phyloP scores from a whole-genome alignment of 1,139 yeast genomes.

The Saccharomycopsis phalli region DNA sequence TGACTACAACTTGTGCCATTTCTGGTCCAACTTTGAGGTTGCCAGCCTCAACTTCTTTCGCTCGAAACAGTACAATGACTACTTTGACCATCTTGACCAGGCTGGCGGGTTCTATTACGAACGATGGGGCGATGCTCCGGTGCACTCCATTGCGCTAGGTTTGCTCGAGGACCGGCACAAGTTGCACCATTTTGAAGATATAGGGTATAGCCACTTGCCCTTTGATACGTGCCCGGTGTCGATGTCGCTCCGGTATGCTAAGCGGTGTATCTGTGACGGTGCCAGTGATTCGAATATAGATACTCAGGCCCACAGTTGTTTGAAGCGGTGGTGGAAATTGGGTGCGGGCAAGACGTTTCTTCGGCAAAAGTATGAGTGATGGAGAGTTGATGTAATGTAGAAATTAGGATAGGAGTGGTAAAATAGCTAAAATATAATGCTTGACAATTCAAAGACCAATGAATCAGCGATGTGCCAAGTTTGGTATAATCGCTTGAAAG shows the following conservation, averaged over 20 bases:
- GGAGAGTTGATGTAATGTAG: too few relatives aligned
- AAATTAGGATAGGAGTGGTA: too few relatives aligned
- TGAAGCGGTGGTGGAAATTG: conserved; percentile 79
- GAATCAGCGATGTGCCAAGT: too few relatives aligned
- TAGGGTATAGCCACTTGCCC: conserved; percentile 83
- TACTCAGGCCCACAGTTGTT: conserved; percentile 56
- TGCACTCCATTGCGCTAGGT: conserved; percentile 71
- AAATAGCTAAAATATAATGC: too few relatives aligned
- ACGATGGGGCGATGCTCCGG: conserved; percentile 99
- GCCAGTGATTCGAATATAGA: conserved; percentile 46
- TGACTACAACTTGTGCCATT: conserved; percentile 82
- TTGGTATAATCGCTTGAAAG: too few relatives aligned
- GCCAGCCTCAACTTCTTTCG: conserved; percentile 76
- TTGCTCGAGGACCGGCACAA: conserved; percentile 58
- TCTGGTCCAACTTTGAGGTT: conserved; percentile 93
- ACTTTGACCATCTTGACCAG: conserved; percentile 57
- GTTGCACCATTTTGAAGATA: conserved; percentile 83
- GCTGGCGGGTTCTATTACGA: conserved; percentile 85
- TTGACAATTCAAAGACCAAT: too few relatives aligned
- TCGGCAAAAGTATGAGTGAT: too few relatives aligned
- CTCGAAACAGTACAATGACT: conserved; percentile 57
- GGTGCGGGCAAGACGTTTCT: conserved; percentile 41
- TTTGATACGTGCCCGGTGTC: conserved; percentile 73
- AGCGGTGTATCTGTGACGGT: conserved; percentile 63
- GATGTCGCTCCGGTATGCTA: conserved; percentile 38